Evolutionary conservation across 73 alveolate species (phyloP).

Genomic region (Symbiodinium natans): DNA sequence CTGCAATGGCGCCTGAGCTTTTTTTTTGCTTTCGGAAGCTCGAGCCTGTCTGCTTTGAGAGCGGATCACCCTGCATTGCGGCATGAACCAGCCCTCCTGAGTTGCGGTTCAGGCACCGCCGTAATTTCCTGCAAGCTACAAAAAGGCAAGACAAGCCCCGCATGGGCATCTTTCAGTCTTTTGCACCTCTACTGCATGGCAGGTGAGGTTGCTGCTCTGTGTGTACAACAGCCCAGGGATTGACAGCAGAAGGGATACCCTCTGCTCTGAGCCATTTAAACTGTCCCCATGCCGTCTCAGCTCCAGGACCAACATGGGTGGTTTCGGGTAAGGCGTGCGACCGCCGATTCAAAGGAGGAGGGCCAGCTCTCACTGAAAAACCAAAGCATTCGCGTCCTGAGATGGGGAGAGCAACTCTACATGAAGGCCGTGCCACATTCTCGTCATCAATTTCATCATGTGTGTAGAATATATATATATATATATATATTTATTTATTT

Average conservation of each 20-base stretch:
- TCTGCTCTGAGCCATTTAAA: too few relatives aligned
- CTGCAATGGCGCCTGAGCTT: neutral
- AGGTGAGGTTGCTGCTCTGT: neutral
- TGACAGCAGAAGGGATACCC: neutral
- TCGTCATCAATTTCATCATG: too few relatives aligned
- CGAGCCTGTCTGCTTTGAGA: neutral
- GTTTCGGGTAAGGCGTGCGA: neutral
- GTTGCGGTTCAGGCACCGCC: neutral
- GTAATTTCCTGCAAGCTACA: neutral
- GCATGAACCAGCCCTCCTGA: conserved; percentile 40
- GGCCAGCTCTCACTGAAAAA: neutral
- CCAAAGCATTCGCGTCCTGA: neutral
- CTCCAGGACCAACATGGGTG: too few relatives aligned
- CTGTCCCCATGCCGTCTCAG: too few relatives aligned
- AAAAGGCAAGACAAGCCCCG: neutral
- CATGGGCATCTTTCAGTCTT: neutral
- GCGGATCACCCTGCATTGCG: conserved; percentile 80
- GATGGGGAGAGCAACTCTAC: too few relatives aligned
- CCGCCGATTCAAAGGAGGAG: neutral
- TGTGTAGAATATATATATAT: too few relatives aligned
- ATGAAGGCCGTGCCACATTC: too few relatives aligned
- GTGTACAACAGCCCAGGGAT: neutral
- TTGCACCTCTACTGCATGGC: neutral
- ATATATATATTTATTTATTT: too few relatives aligned
- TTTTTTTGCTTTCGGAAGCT: neutral